Conservation (phyloP, 176 grass and related monocot species). For the Chloris gayana region DNA sequence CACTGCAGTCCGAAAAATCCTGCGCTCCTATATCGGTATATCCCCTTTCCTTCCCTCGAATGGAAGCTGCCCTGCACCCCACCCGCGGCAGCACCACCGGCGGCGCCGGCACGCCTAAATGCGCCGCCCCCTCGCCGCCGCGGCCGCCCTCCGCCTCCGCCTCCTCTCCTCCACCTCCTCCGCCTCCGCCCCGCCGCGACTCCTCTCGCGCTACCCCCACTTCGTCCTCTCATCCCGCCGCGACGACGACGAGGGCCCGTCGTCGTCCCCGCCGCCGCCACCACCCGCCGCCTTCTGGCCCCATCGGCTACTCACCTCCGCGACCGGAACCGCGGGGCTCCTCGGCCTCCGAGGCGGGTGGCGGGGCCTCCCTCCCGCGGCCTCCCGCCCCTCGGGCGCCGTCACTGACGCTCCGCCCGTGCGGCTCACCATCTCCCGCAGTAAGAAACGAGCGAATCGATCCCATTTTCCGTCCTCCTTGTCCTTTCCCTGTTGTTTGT, state of each 20-base stretch:
- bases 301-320: conserved; percentile 28
- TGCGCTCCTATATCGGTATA: background rate
- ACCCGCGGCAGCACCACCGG: conserved; percentile 38
- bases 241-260: conserved; percentile 29
- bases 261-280: background rate
- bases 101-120: conserved; percentile 49
- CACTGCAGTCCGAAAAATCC: background rate
- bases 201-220: conserved; percentile 11
- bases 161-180: background rate
- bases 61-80: conserved; percentile 49
- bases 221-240: conserved; percentile 12
- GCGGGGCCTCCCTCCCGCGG: conserved; percentile 12
- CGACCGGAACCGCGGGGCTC: conserved; percentile 2
- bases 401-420: conserved; percentile 35
- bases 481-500: background rate
- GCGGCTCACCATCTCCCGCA: conserved; percentile 41
- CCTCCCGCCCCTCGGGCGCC: conserved; percentile 18
- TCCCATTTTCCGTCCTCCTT: background rate
- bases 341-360: conserved; percentile 28
- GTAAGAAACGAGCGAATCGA: conserved; percentile 22
- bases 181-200: background rate
- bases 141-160: conserved; percentile 21
- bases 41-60: conserved; percentile 28
- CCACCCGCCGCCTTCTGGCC: conserved; percentile 24
- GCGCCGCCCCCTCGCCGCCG: conserved; percentile 42